Evolutionary conservation across 208 protist species (phyloP), one percentile per base, ranked within the genome.

Genomic region (Vickermania spadyakhi): DNA sequence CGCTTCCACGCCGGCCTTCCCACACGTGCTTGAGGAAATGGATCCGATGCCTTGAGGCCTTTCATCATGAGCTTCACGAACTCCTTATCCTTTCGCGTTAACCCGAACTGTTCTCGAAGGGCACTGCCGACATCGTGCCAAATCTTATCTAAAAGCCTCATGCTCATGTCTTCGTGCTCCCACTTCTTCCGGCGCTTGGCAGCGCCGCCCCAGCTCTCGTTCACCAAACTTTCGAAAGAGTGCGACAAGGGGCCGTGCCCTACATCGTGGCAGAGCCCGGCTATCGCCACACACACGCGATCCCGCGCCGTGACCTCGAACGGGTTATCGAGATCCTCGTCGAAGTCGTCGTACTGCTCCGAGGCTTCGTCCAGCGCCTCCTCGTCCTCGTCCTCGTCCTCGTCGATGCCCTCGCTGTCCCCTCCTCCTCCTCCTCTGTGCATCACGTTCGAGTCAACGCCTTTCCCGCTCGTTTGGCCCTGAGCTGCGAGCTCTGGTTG

Each of bases 231-330:
- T 45, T 97, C 90, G 73, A 97, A 97, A 5, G 80, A 63, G 64
- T 97, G 94, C 28, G 58, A 77, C 59, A 94, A 97, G 11, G 93
- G 90, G 18, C 94, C 94, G 66, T 97, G 92, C 3, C 92, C 92
- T 36, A 96, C 50, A 67, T 94, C 91, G 64, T 97, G 91, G 59
- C 85, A 96, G 0, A 97, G 66, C n/a, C 78, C 91, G n/a, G 91
- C 90, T 27, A 96, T 56, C 31, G 54, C 75, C 3, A 96, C 83
- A 55, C 72, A 51, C 5, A 77, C n/a, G 5, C 79, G 53, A 41
- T 95, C 88, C 7, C 51, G 28, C 3, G 60, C 23, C 25, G 61
- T 81, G 28, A 94, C 78, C 1, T 73, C 67, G 1, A 96, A 56
- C n/a, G 93, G 72, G 1, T 80, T 81, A 64, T 96, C 89, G 49